Evolutionary conservation across 495 filamentous ascomycete genomes (phyloP), one percentile per base, ranked within the genome.

Genomic region (Daldinia grandis): DNA sequence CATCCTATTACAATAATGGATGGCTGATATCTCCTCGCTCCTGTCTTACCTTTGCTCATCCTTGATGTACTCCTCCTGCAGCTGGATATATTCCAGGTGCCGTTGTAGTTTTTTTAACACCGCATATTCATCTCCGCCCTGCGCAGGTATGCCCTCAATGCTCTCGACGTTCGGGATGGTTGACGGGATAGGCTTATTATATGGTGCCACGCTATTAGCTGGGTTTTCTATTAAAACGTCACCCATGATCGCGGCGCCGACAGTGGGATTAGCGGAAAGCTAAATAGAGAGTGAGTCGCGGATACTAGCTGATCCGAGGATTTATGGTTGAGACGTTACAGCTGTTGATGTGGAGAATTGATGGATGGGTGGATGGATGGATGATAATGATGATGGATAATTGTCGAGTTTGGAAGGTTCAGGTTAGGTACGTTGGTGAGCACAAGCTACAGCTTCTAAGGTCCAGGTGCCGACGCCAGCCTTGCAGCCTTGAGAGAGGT

Each of bases 31-130:
- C 50, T 24, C 15, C 24, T 10, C 21, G 28, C 58, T 21, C 17
- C 21, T 50, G 28, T 24, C 79, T 47, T 87, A 92, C 93, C 94
- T 89, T 81, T 99, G 95, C 85, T 99, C 95, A 87, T 99, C 96
- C 84, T 99, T 99, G 87, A 99, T 99, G 83, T 98, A 99, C 79
- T 99, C 96, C 83, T 99, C 95, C 82, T 99, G 95, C 70, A 99
- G 87, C 78, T 97, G 91, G 78, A 99, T 98, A 81, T 97, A 97
- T 91, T 99, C 95, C 53, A 99, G 86, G 82, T 98, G 94, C 77
- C 96, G 87, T 81, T 98, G 93, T 63, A 98, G 87, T 81, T 93
- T 93, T 83, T 99, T 99, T 78, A 97, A 84, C 3, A 92, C 93
- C 10, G 93, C 92, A 79, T 99, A 99, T 80, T 98, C 93, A 79